Evolutionary conservation across 768 basidiomycete genomes (phyloP).

Genomic region (Coprinopsis marcescibilis): DNA sequence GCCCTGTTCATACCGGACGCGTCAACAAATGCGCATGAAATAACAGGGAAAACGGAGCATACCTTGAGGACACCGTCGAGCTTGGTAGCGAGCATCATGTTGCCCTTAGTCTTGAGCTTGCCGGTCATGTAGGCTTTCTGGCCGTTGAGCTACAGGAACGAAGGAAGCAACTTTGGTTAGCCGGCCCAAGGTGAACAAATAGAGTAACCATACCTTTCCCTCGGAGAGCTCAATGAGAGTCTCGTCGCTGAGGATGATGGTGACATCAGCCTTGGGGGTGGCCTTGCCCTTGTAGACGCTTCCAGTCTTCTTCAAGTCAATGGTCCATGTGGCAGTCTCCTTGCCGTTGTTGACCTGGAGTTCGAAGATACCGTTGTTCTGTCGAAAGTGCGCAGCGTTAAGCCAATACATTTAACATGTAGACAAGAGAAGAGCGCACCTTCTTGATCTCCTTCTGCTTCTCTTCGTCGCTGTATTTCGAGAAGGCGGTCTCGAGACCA

Average conservation of each 20-base stretch:
- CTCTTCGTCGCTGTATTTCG: conserved; percentile 50
- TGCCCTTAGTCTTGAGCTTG: conserved; percentile 86
- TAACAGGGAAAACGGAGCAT: conserved; percentile 14
- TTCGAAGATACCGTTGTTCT: conserved; percentile 89
- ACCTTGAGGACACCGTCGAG: conserved; percentile 82
- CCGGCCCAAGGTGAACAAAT: background rate
- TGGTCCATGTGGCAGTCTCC: conserved; percentile 78
- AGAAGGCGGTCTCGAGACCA: conserved; percentile 46
- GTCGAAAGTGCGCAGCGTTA: background rate
- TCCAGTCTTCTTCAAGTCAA: conserved; percentile 87
- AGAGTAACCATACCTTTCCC: conserved; percentile 51
- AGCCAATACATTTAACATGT: too few species aligned
- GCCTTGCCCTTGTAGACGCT: conserved; percentile 68
- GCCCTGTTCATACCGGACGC: background rate
- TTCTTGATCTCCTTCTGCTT: conserved; percentile 70
- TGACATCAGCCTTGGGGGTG: conserved; percentile 76
- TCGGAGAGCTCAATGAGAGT: conserved; percentile 64
- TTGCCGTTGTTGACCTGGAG: conserved; percentile 69
- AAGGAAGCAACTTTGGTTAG: background rate
- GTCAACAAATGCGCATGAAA: background rate
- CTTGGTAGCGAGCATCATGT: conserved; percentile 93
- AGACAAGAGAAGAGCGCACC: conserved; percentile 29
- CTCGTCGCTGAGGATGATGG: conserved; percentile 72
- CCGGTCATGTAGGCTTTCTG: conserved; percentile 98
- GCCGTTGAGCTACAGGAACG: conserved; percentile 59